A percentile compares a stretch with the other conserved stretches of the same genome.
Evolutionary conservation across 1,284 basidiomycete species (phyloP).

Genomic region (Trichosporon inkin): DNA sequence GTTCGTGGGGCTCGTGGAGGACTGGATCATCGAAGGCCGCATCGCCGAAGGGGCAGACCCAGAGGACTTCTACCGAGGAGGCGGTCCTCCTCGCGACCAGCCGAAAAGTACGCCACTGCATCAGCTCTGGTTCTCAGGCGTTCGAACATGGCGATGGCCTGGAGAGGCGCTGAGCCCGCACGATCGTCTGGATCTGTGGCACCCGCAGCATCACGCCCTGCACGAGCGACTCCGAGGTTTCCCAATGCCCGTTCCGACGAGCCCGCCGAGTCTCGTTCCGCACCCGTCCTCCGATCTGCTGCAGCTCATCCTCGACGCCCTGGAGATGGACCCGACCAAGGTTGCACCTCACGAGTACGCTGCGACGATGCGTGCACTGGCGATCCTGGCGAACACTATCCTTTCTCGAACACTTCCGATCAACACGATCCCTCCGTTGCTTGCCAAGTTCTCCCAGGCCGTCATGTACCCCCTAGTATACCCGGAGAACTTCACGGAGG

Average conservation of each 20-base stretch:
- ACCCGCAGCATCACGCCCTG: conserved; percentile 40
- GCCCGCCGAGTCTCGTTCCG: conserved; percentile 46
- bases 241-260: conserved; percentile 43
- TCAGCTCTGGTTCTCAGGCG: conserved; percentile 44
- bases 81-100: conserved; percentile 13
- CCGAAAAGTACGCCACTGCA: conserved; percentile 20
- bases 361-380: conserved; percentile 44
- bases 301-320: conserved; percentile 30
- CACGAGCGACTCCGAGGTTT: conserved; percentile 44
- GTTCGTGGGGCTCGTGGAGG: conserved; percentile 48
- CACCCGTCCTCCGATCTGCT: conserved; percentile 33
- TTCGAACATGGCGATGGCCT: conserved; percentile 47
- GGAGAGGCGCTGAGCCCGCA: conserved; percentile 48
- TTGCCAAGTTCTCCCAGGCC: conserved; percentile 34
- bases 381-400: conserved; percentile 48
- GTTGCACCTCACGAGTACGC: conserved; percentile 29
- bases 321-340: conserved; percentile 30
- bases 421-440: conserved; percentile 33
- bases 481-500: conserved; percentile 32
- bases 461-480: conserved; percentile 40
- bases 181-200: conserved; percentile 48
- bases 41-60: conserved; percentile 43
- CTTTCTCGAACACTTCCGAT: conserved; percentile 47
- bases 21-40: conserved; percentile 50
- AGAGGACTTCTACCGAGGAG: conserved; percentile 38